Conservation (phyloP, 1,139 yeast genomes). For the Kodamaea sp. region DNA sequence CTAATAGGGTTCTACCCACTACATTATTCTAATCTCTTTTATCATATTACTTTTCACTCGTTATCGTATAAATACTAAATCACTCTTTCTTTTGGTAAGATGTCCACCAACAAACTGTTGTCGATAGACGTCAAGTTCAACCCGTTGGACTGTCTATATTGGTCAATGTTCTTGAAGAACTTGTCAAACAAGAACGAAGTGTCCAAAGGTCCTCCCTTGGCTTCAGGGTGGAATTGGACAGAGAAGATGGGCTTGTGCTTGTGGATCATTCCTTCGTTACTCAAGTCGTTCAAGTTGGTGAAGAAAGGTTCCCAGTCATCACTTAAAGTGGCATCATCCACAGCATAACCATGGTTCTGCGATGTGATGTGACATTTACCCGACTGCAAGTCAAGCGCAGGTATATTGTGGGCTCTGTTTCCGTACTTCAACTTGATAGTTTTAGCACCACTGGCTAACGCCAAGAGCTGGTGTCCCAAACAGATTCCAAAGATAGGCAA, state of each 20-base stretch:
- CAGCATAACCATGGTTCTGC: conserved; percentile 98
- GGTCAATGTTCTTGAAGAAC: conserved; percentile 70
- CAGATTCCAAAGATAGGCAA: conserved; percentile 97
- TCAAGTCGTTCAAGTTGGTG: conserved; percentile 89
- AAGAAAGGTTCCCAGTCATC: conserved; percentile 82
- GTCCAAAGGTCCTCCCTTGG: conserved; percentile 98
- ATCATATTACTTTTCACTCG: too few species aligned
- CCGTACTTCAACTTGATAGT: conserved; percentile 94
- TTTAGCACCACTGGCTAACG: conserved; percentile 91
- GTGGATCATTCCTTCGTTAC: conserved; percentile 97
- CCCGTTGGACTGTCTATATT: conserved; percentile 50
- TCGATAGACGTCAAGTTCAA: conserved; percentile 46
- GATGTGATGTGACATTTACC: conserved; percentile 97
- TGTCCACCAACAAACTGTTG: conserved; percentile 68
- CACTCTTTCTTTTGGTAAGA: conserved; percentile 85
- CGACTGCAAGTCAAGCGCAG: conserved; percentile 84
- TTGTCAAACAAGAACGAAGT: conserved; percentile 88
- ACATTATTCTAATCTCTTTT: too few species aligned
- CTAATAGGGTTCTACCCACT: too few species aligned
- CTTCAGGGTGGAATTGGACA: conserved; percentile 98
- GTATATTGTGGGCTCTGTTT: conserved; percentile 97
- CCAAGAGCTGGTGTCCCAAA: conserved; percentile 93
- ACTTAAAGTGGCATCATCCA: conserved; percentile 75
- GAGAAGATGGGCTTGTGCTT: conserved; percentile 84
- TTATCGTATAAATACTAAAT: too few species aligned